Evolutionary conservation across 768 basidiomycete genomes (phyloP).

Genomic region (Mycena albidolilacea): DNA sequence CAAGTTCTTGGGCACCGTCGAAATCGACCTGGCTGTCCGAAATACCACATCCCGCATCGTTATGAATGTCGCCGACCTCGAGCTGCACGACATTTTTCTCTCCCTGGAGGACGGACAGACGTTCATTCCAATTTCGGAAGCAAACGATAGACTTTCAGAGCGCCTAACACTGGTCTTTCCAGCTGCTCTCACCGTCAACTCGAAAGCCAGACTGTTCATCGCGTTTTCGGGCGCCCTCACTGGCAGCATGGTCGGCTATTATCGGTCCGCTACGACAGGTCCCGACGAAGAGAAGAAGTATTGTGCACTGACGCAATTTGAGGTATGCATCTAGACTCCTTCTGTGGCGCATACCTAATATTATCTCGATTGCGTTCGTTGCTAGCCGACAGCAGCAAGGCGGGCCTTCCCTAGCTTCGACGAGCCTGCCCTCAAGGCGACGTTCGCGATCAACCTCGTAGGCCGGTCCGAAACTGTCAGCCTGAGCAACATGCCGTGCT

Average conservation of each 20-base stretch:
- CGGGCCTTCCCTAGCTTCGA: conserved; percentile 73
- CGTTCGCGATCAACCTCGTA: conserved; percentile 70
- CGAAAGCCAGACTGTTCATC: conserved; percentile 18
- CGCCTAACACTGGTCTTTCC: conserved; percentile 27
- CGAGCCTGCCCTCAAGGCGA: conserved; percentile 81
- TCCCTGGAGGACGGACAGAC: conserved; percentile 20
- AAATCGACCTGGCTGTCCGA: conserved; percentile 47
- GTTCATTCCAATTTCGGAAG: conserved; percentile 19
- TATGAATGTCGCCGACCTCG: conserved; percentile 25
- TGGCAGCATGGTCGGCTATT: conserved; percentile 33
- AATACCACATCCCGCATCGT: conserved; percentile 20
- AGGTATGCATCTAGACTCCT: conserved; percentile 27
- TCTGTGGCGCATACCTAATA: conserved; percentile 25
- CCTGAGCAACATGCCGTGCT: conserved; percentile 76
- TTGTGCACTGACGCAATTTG: conserved; percentile 36
- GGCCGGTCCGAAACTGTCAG: conserved; percentile 69
- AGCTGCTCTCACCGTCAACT: neutral
- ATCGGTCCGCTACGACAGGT: conserved; percentile 32
- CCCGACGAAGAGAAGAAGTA: conserved; percentile 33
- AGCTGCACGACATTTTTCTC: conserved; percentile 18
- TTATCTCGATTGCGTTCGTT: conserved; percentile 16
- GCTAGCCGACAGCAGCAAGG: conserved; percentile 33
- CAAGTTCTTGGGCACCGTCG: conserved; percentile 70
- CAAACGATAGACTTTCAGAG: conserved; percentile 27
- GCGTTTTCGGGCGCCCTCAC: conserved; percentile 26